Conservation (phyloP, 2,329 filamentous ascomycete species). For the Hypocrella siamensis region DNA sequence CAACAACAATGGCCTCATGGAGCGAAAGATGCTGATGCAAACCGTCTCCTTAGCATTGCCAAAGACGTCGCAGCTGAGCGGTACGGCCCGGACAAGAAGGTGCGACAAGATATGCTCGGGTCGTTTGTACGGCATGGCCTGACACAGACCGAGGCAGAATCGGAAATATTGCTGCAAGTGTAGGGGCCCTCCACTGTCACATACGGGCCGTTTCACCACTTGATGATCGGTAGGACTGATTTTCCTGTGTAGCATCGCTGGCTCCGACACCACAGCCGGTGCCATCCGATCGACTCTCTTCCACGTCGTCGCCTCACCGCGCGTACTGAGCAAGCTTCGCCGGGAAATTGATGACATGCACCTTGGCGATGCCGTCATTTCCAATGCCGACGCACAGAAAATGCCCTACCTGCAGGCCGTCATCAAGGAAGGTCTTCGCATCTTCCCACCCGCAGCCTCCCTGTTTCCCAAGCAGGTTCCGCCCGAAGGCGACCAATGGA, state of each 20-base stretch:
- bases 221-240: too few species aligned
- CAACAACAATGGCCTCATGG: too few species aligned
- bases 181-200: constrained; percentile 2
- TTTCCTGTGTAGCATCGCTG: constrained; percentile 8
- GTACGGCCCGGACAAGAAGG: constrained; percentile 23
- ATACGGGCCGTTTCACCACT: too few species aligned
- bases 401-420: constrained; percentile 30
- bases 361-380: constrained; percentile 9
- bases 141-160: constrained; percentile 20
- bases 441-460: constrained; percentile 17
- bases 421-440: constrained; percentile 30
- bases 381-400: constrained; percentile 15
- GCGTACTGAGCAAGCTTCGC: constrained; percentile 27
- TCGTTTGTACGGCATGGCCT: constrained; percentile 23
- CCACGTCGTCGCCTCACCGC: constrained; percentile 31
- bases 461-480: constrained; percentile 5
- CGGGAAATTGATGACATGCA: constrained; percentile 7
- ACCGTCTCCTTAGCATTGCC: constrained; percentile 16
- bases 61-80: constrained; percentile 28
- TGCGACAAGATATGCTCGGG: constrained; percentile 33
- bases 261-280: constrained; percentile 41
- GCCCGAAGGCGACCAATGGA: constrained; percentile 2
- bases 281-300: constrained; percentile 36
- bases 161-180: constrained; percentile 24
- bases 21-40: neutral